Evolutionary conservation across 1,284 basidiomycete genomes (phyloP), one percentile per base, ranked within the genome.

Genomic region (Cryptococcus sp.): DNA sequence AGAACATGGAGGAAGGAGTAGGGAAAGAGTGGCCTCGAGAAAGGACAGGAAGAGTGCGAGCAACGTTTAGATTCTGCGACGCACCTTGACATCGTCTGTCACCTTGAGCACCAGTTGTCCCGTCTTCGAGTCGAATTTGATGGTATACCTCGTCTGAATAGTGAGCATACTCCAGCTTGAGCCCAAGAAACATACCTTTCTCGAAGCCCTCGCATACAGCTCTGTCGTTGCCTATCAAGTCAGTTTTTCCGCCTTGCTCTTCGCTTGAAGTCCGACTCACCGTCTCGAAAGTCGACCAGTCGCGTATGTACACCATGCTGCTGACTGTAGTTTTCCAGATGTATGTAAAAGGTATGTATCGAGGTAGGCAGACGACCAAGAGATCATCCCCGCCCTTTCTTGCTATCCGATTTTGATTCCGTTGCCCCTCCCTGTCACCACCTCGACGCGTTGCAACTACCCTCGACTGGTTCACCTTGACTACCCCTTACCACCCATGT

Each of bases 61-160:
- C n/a, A n/a, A n/a, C n/a, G n/a, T n/a, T n/a, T n/a, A n/a, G n/a
- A n/a, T n/a, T n/a, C n/a, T n/a, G n/a, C 28, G 4, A 79, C 86
- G 60, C 69, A 92, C 91, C 63, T 82, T 86, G 33, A 77, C 79
- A 71, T 93, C 80, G 73, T 94, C 87, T 1, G 91, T 94, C 63
- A 94, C 83, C 75, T 93, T 93, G 53, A 95, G 78, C 45, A 93
- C 86, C 18, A 94, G 79, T 64, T 87, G 83, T 12, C 86, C 87
- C 63, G 87, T 83, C 9, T 81, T 80, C 31, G 84, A 78, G 62
- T 80, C 82, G 83, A 88, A 94, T 77, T 92, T 91, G 65, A 93
- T 82, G 66, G 81, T 83, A 71, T 93, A 93, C 45, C 90, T 80
- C 26, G 86, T 79, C 90, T 94, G 60, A 35, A 35, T 11, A 32